phyloP scores from a whole-genome alignment of 345 rosid genomes.

The Clarkia xantiana region DNA sequence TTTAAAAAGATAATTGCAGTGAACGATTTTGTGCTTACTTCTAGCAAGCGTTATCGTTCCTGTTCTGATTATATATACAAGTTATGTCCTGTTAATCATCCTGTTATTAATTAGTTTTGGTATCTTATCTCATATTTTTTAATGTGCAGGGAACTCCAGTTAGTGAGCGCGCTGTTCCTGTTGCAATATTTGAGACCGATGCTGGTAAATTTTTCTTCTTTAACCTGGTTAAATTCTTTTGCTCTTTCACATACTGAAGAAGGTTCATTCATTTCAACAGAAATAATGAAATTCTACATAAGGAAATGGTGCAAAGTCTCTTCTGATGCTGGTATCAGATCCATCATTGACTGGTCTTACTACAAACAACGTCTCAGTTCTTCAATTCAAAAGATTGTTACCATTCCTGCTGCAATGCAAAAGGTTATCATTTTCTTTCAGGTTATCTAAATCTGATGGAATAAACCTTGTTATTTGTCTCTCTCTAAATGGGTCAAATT shows the following conservation, averaged over 20 bases:
- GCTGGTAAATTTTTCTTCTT: slow-evolving; percentile 32
- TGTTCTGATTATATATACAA: not conserved
- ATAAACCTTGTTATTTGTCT: slow-evolving; percentile 8
- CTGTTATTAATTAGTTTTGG: slow-evolving; percentile 3
- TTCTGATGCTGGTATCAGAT: slow-evolving; percentile 54
- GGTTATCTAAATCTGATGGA: slow-evolving; percentile 6
- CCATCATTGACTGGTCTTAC: slow-evolving; percentile 88
- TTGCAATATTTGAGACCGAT: slow-evolving; percentile 86
- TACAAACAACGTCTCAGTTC: slow-evolving; percentile 91
- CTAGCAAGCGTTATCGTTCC: not conserved
- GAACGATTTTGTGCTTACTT: slow-evolving; percentile 1
- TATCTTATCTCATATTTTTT: slow-evolving; percentile 9
- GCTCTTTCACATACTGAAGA: slow-evolving; percentile 10
- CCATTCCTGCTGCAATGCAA: slow-evolving; percentile 99
- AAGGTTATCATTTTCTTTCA: slow-evolving; percentile 38
- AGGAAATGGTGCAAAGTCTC: slow-evolving; percentile 91
- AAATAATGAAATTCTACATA: slow-evolving; percentile 54
- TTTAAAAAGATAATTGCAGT: not conserved
- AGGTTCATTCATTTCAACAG: slow-evolving; percentile 26
- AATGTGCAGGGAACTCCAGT: slow-evolving; percentile 77
- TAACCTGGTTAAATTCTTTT: slow-evolving; percentile 10
- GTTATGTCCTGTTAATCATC: not conserved
- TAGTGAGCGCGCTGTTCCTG: slow-evolving; percentile 98
- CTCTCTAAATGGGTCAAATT: slow-evolving; percentile 11
- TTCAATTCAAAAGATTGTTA: slow-evolving; percentile 80